Conservation (phyloP, 2,329 filamentous ascomycete genomes). For the Dactylellina haptotyla region DNA sequence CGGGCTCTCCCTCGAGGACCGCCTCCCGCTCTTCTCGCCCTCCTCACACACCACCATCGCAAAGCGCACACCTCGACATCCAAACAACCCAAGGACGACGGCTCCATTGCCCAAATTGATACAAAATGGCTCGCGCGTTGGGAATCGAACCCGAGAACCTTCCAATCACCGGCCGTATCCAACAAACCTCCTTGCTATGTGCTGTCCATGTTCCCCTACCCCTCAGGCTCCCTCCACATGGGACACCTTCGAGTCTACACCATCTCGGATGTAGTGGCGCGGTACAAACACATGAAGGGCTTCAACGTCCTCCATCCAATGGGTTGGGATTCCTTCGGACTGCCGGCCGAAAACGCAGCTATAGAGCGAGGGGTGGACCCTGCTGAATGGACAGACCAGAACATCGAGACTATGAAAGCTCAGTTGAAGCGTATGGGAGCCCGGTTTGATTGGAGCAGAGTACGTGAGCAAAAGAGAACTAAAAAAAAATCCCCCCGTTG, state of each 20-base stretch:
- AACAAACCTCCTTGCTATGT: slow-evolving; percentile 68
- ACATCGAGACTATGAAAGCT: slow-evolving; percentile 85
- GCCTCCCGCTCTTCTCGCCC: slow-evolving; percentile 13
- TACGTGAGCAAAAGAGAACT: slow-evolving; percentile 64
- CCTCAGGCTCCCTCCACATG: slow-evolving; percentile 84
- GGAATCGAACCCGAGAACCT: slow-evolving; percentile 30
- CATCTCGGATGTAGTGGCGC: slow-evolving; percentile 84
- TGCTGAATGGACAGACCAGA: slow-evolving; percentile 79
- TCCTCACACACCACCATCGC: slow-evolving; percentile 13
- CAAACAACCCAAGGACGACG: neutral
- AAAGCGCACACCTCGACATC: slow-evolving; percentile 14
- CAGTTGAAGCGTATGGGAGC: slow-evolving; percentile 83
- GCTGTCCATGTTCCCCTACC: slow-evolving; percentile 92
- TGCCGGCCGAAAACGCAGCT: slow-evolving; percentile 91
- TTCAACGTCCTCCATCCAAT: slow-evolving; percentile 84
- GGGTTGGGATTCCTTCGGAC: slow-evolving; percentile 92
- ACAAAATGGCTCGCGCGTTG: slow-evolving; percentile 46
- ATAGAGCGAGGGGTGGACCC: slow-evolving; percentile 83
- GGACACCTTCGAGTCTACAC: slow-evolving; percentile 90
- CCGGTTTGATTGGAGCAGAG: slow-evolving; percentile 82
- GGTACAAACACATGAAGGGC: slow-evolving; percentile 79
- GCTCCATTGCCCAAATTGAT: slow-evolving; percentile 28
- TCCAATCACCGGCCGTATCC: slow-evolving; percentile 61
- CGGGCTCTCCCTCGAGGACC: slow-evolving; percentile 28
- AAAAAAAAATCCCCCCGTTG: slow-evolving; percentile 19